A percentile compares a stretch with the other conserved stretches of the same genome.
phyloP scores from a whole-genome alignment of 2,329 filamentous ascomycete species.

The Pochonia chlamydosporia region DNA sequence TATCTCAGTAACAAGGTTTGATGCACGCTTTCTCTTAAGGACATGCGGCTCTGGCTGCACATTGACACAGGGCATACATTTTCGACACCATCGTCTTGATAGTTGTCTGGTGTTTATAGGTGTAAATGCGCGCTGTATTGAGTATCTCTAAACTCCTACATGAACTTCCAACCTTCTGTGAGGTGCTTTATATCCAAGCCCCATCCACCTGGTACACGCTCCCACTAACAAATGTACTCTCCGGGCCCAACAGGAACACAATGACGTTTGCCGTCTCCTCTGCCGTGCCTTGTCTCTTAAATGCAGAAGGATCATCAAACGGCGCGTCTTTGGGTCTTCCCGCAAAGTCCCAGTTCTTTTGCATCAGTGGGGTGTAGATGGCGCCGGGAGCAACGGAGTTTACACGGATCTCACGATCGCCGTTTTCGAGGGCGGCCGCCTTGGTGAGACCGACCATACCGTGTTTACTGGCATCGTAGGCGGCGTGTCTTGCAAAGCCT shows the following conservation, averaged over 20 bases:
- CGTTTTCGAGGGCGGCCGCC: constrained; percentile 27
- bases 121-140: no score
- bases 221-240: constrained; percentile 40
- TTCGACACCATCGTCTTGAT: no score
- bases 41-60: no score
- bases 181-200: constrained; percentile 26
- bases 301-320: constrained; percentile 36
- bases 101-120: no score
- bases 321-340: constrained; percentile 27
- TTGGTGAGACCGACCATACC: constrained; percentile 27
- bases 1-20: no score
- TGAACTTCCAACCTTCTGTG: no score
- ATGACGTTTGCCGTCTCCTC: constrained; percentile 42
- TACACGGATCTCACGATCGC: constrained; percentile 33
- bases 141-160: no score
- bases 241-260: constrained; percentile 40
- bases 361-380: constrained; percentile 43
- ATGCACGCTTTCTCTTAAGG: no score
- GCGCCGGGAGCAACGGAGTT: constrained; percentile 41
- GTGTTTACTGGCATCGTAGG: constrained; percentile 29
- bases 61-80: no score
- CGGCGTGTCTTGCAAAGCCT: constrained; percentile 25
- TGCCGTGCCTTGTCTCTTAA: constrained; percentile 37
- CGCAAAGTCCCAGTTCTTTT: constrained; percentile 32
- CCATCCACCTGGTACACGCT: constrained; percentile 40